Evolutionary conservation across 2,329 filamentous ascomycete genomes (phyloP).

Genomic region (Pseudogymnoascus sp.): DNA sequence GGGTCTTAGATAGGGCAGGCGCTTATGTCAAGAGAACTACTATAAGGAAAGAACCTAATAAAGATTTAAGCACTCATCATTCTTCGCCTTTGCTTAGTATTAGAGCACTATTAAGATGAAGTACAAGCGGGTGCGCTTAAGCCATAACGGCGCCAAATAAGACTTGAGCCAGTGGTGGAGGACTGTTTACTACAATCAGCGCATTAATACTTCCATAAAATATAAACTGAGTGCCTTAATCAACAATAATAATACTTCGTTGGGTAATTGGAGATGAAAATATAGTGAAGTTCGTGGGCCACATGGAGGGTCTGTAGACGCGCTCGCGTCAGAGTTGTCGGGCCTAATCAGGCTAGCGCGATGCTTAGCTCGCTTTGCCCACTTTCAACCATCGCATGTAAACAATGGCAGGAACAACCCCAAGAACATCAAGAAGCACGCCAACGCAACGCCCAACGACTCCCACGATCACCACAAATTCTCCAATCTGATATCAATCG

Average conservation of each 20-base stretch:
- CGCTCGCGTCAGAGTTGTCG: constrained; percentile 5
- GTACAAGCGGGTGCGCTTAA: background rate
- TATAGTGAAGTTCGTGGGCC: background rate
- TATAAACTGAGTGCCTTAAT: background rate
- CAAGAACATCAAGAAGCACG: constrained; percentile 5
- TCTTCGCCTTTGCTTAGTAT: background rate
- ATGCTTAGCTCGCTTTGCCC: background rate
- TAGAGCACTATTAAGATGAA: background rate
- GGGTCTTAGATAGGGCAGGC: background rate
- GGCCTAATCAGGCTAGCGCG: background rate
- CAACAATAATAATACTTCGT: background rate
- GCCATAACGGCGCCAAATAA: background rate
- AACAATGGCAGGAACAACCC: constrained; percentile 6
- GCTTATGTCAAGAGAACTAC: background rate
- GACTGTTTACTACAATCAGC: background rate
- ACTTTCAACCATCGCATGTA: background rate
- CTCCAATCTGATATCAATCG: background rate
- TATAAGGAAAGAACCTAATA: background rate
- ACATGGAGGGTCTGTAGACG: background rate
- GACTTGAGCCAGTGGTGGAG: background rate
- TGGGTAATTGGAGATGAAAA: background rate
- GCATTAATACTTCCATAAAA: background rate
- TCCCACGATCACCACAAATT: background rate
- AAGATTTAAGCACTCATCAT: background rate
- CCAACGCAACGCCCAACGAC: constrained; percentile 3